Conservation (phyloP, 2,329 filamentous ascomycete species). For the Phyllosticta paracitricarpa region DNA sequence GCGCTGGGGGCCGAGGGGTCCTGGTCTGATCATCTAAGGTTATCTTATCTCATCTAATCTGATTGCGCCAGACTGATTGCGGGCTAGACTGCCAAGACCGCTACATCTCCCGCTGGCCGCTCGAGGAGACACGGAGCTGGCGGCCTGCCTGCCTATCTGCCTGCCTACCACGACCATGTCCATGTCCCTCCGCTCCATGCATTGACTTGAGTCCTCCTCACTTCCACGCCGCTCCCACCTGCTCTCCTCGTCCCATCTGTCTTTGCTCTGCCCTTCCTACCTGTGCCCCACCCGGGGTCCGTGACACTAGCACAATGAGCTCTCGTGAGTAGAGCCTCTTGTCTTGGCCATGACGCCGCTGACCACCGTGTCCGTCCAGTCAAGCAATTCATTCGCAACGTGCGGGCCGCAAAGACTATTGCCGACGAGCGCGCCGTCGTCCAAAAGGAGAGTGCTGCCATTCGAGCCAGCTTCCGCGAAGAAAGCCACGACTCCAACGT, state of each 20-base stretch:
- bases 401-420: conserved; percentile 96
- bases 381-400: conserved; percentile 99
- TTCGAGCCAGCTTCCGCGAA: conserved; percentile 93
- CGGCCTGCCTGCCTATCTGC: background rate
- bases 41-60: conserved; percentile 1
- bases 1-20: background rate
- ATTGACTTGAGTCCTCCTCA: background rate
- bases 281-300: conserved; percentile 30
- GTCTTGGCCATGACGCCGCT: conserved; percentile 14
- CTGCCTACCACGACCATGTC: background rate
- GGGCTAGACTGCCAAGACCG: background rate
- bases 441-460: conserved; percentile 96
- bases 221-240: background rate
- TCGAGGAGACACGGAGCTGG: conserved; percentile 12
- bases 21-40: background rate
- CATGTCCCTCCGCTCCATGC: conserved; percentile 4
- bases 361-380: conserved; percentile 45
- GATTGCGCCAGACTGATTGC: background rate
- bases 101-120: conserved; percentile 1
- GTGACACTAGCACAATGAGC: conserved; percentile 44
- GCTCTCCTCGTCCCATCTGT: background rate
- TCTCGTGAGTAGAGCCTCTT: conserved; percentile 39
- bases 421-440: conserved; percentile 97
- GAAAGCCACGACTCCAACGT: conserved; percentile 88
- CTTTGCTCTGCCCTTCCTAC: background rate